phyloP scores from a whole-genome alignment of 768 basidiomycete species.

The Tylopilus felleus region DNA sequence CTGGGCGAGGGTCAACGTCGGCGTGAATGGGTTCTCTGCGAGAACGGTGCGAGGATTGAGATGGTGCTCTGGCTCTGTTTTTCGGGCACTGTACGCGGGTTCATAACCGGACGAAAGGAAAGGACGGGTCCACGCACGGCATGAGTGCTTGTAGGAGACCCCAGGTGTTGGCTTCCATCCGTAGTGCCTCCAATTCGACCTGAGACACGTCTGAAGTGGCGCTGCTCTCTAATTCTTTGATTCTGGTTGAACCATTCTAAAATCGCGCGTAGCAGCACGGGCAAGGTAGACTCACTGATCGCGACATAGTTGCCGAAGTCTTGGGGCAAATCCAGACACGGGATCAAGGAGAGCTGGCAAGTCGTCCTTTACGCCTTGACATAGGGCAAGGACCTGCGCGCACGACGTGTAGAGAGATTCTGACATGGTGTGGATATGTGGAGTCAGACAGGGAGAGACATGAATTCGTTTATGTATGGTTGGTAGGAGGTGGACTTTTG shows the following conservation, averaged over 20 bases:
- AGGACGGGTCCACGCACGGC: slow-evolving; percentile 48
- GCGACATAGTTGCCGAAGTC: slow-evolving; percentile 47
- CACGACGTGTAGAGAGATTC: slow-evolving; percentile 55
- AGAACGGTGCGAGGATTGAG: slow-evolving; percentile 56
- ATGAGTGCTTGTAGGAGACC: slow-evolving; percentile 71
- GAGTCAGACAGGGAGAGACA: neutral
- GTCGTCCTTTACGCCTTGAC: slow-evolving; percentile 55
- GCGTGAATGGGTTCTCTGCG: slow-evolving; percentile 75
- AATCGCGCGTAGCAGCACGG: neutral
- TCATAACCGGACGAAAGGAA: neutral
- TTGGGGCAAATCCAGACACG: slow-evolving; percentile 66
- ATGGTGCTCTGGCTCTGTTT: slow-evolving; percentile 48
- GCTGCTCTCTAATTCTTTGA: slow-evolving; percentile 49
- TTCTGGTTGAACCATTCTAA: slow-evolving; percentile 32
- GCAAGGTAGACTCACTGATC: slow-evolving; percentile 50
- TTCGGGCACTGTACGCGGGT: slow-evolving; percentile 51
- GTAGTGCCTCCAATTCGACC: slow-evolving; percentile 59
- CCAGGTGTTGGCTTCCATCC: slow-evolving; percentile 82
- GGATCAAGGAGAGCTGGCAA: slow-evolving; percentile 62
- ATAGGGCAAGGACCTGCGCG: slow-evolving; percentile 62
- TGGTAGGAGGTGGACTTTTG: neutral
- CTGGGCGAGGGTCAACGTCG: slow-evolving; percentile 71
- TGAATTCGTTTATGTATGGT: neutral
- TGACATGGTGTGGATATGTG: slow-evolving; percentile 26
- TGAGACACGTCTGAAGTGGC: slow-evolving; percentile 35